phyloP scores from a whole-genome alignment of 495 filamentous ascomycete species.

The Aspergillus sclerotioniger region DNA sequence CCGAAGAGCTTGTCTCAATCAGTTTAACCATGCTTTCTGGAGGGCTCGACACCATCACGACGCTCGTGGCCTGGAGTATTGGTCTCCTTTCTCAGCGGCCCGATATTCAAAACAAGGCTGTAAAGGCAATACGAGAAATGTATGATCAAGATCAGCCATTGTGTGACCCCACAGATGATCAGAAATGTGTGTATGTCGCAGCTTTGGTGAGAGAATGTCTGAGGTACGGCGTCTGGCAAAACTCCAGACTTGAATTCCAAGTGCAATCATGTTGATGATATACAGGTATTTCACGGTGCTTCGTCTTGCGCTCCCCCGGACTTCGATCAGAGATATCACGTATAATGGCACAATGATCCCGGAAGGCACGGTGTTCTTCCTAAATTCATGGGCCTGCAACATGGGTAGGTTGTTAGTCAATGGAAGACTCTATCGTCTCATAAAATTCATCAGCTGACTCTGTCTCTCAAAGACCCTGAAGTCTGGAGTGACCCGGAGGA shows the following conservation, averaged over 20 bases:
- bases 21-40: conserved; percentile 63
- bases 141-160: conserved; percentile 53
- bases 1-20: conserved; percentile 59
- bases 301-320: conserved; percentile 59
- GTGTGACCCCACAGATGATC: conserved; percentile 58
- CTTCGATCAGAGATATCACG: conserved; percentile 56
- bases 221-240: conserved; percentile 31
- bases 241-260: background rate
- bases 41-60: conserved; percentile 63
- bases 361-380: conserved; percentile 57
- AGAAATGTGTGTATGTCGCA: conserved; percentile 58
- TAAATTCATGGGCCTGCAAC: conserved; percentile 67
- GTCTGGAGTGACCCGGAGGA: conserved; percentile 57
- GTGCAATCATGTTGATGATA: background rate
- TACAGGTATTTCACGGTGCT: conserved; percentile 57
- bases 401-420: conserved; percentile 42
- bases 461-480: conserved; percentile 42
- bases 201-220: conserved; percentile 60
- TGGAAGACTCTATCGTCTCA: background rate
- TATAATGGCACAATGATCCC: conserved; percentile 58
- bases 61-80: conserved; percentile 62
- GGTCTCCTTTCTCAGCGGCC: conserved; percentile 54
- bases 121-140: conserved; percentile 51
- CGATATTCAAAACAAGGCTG: conserved; percentile 60
- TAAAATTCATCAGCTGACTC: background rate